These are phyloP conservation scores for Penicillium expansum DNA, from an alignment of 2,329 filamentous ascomycete genomes.

Conservation along the genomic window DNA sequence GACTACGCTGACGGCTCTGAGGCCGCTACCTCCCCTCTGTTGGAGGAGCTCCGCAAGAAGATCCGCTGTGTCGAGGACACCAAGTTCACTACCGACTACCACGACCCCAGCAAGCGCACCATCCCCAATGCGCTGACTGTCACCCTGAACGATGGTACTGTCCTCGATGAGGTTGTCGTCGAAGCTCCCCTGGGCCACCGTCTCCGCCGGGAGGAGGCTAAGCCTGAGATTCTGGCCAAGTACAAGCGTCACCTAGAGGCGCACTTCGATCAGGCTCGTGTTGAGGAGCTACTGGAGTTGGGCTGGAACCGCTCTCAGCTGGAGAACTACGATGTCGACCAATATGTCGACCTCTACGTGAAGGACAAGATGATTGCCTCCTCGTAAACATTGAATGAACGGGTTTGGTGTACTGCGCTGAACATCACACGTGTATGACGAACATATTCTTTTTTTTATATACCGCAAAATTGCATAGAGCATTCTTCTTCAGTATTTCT, in stretches of 20 bases:
- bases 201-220: constrained; percentile 88
- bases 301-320: constrained; percentile 72
- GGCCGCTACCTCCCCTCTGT: constrained; percentile 82
- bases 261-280: constrained; percentile 73
- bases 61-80: constrained; percentile 97
- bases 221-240: constrained; percentile 94
- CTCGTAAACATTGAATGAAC: constrained; percentile 15
- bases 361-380: constrained; percentile 49
- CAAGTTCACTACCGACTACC: constrained; percentile 92
- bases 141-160: constrained; percentile 88
- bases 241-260: constrained; percentile 87
- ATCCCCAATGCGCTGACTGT: constrained; percentile 97
- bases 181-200: constrained; percentile 94
- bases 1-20: constrained; percentile 94
- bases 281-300: constrained; percentile 78
- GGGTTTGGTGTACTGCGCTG: neutral
- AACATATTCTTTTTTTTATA: constrained; percentile 8
- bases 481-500: neutral
- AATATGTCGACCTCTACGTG: constrained; percentile 86
- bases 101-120: constrained; percentile 86
- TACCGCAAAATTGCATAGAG: constrained; percentile 20
- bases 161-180: constrained; percentile 84
- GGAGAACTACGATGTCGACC: constrained; percentile 79
- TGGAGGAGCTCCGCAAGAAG: constrained; percentile 87
- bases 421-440: constrained; percentile 14